Base-by-base conservation (phyloP, 2,329 filamentous ascomycete genomes). In the Trichothecium sympodiale region DNA sequence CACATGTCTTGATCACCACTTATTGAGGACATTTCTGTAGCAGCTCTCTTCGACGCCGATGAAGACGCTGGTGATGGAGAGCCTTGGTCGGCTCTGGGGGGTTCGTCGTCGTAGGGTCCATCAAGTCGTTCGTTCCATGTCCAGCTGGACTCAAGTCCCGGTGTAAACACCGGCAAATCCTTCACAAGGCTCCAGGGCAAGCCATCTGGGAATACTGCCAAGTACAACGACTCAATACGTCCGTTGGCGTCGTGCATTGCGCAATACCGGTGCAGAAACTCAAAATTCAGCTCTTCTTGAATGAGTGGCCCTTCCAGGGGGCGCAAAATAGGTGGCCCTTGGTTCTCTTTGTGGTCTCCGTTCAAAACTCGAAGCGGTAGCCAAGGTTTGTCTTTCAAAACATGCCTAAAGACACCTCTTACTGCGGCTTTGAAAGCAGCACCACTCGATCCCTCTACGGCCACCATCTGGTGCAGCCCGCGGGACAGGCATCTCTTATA, bases 401-500 rank as follows among this genome's bases (percentile, higher is more conserved):
- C 55, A 20, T 57, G 54, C 3, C 57, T 55, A 44, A 77, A 77
- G 0, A 70, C 60, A 36, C 56, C 57, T 17, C 58, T 56, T 10
- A 77, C 62, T 17, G 71, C 69, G 14, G 44, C 48, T 9, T 49
- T 55, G 45, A 77, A 73, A 1, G 71, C 67, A 20, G 60, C 52
- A 30, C 65, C 62, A 38, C 66, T 62, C 3, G 58, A 59, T 14
- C 68, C 70, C 30, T 61, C 59, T 10, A 77, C 61, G 8, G 65
- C 69, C 14, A 77, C 59, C 54, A 74, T 68, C 39, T 67, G 69
- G 44, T 77, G 73, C 31, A 77, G 61, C 3, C 73, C 73, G 13
- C 73, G 67, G 12, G 73, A 77, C 4, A 77, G 58, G 31, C 71
- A 76, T 30, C 73, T 62, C 47, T 75, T 75, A 52, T 77, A 77